phyloP scores from a whole-genome alignment of 768 basidiomycete genomes.

The Exidia glandulosa region DNA sequence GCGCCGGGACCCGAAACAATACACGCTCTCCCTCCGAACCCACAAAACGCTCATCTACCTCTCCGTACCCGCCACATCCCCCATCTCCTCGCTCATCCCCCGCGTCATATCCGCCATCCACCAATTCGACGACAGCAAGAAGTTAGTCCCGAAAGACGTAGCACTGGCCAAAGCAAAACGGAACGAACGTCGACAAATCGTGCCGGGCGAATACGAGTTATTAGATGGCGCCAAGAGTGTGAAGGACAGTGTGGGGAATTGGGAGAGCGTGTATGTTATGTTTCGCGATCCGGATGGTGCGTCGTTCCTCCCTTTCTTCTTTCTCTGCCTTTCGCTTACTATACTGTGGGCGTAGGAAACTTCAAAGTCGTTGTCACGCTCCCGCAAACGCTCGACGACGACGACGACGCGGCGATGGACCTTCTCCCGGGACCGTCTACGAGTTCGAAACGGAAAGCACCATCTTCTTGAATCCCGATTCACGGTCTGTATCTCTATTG shows the following conservation, averaged over 20 bases:
- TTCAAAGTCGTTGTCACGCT: background rate
- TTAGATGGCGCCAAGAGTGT: conserved; percentile 36
- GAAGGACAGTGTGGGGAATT: conserved; percentile 43
- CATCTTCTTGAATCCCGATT: no score
- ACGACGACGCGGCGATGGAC: background rate
- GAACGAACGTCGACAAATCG: conserved; percentile 38
- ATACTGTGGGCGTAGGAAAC: background rate
- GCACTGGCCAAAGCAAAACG: background rate
- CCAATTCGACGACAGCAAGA: conserved; percentile 17
- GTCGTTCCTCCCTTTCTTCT: conserved; percentile 12
- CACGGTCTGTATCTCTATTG: no score
- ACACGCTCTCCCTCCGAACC: conserved; percentile 60
- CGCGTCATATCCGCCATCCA: conserved; percentile 12
- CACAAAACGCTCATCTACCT: conserved; percentile 60
- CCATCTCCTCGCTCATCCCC: conserved; percentile 45
- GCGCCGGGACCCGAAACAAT: conserved; percentile 46
- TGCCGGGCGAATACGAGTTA: conserved; percentile 39
- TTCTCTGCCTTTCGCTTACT: background rate
- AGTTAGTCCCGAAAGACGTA: conserved; percentile 18
- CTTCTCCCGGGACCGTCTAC: no score
- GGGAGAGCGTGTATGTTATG: conserved; percentile 59
- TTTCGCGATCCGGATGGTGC: conserved; percentile 55
- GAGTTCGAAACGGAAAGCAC: no score
- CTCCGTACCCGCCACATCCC: conserved; percentile 39
- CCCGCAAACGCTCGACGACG: background rate